Evolutionary conservation across 768 basidiomycete species (phyloP).

Genomic region (Udeniomyces megalosporus): DNA sequence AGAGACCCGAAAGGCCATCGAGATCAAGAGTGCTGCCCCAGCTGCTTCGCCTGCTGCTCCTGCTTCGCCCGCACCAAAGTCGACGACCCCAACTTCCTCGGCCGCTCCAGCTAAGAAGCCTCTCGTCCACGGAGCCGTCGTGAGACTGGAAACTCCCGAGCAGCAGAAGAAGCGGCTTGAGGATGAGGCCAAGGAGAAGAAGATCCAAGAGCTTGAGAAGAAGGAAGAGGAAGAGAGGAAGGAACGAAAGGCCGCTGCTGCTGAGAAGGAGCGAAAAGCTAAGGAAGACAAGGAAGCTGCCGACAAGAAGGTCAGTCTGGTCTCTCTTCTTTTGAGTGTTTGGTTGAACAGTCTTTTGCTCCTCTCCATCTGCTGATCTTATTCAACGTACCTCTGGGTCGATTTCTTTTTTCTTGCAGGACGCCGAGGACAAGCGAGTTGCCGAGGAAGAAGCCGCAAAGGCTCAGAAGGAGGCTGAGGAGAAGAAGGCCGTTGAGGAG

Average conservation of each 20-base stretch:
- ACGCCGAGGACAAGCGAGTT: neutral
- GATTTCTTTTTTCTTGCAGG: neutral
- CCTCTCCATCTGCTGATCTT: neutral
- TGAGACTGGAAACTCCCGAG: conserved; percentile 12
- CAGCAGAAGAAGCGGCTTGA: conserved; percentile 21
- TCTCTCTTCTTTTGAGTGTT: neutral
- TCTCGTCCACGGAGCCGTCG: conserved; percentile 27
- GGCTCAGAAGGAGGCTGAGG: neutral
- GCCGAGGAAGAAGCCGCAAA: neutral
- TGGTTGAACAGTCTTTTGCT: neutral
- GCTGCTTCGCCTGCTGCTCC: conserved; percentile 18
- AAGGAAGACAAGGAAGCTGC: conserved; percentile 19
- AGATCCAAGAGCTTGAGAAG: conserved; percentile 30
- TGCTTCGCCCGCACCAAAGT: conserved; percentile 30
- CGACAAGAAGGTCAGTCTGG: neutral
- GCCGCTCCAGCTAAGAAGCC: conserved; percentile 42
- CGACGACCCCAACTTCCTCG: conserved; percentile 33
- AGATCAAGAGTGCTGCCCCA: conserved; percentile 40
- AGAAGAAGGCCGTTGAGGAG: neutral
- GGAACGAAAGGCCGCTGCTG: conserved; percentile 18
- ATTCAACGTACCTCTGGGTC: neutral
- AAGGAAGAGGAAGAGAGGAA: conserved; percentile 14
- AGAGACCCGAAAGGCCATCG: conserved; percentile 39
- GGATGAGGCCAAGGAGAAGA: conserved; percentile 25
- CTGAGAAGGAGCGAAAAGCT: conserved; percentile 20